phyloP scores from a whole-genome alignment of 176 grass and related monocot genomes.

The Pontederia paniculata region DNA sequence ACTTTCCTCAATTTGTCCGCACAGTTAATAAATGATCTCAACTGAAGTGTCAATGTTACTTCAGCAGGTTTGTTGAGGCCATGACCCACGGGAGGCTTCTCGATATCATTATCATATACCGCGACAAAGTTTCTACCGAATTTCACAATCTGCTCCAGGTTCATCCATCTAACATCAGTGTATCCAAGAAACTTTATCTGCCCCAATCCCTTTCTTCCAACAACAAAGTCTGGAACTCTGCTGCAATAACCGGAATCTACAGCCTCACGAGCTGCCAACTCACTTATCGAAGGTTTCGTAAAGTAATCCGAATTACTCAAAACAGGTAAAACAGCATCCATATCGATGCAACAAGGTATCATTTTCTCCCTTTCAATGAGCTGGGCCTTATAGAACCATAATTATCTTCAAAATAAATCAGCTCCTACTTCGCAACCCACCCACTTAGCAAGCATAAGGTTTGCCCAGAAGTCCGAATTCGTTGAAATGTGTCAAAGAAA shows the following conservation, averaged over 20 bases:
- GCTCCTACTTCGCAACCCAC: too few species aligned
- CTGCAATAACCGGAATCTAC: conserved; percentile 57
- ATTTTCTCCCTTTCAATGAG: conserved; percentile 16
- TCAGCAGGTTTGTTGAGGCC: conserved; percentile 92
- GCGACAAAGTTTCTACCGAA: conserved; percentile 46
- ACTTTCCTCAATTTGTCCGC: conserved; percentile 27
- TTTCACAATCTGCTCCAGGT: conserved; percentile 55
- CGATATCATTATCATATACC: conserved; percentile 52
- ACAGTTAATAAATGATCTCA: conserved; percentile 12
- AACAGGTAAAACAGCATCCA: conserved; percentile 26
- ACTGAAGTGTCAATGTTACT: conserved; percentile 44
- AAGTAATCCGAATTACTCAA: conserved; percentile 58
- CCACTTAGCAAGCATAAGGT: too few species aligned
- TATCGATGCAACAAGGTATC: conserved; percentile 7
- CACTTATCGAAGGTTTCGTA: conserved; percentile 52
- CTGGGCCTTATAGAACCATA: conserved; percentile 20
- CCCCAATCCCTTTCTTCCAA: conserved; percentile 60
- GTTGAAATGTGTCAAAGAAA: too few species aligned
- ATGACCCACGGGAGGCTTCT: conserved; percentile 56
- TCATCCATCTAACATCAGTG: conserved; percentile 66
- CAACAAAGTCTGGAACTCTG: conserved; percentile 48
- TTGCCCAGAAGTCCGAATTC: too few species aligned
- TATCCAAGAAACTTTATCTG: conserved; percentile 33
- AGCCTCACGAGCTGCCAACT: conserved; percentile 46
- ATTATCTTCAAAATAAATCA: neutral